Evolutionary conservation across 2,329 filamentous ascomycete species (phyloP).

Genomic region (Oidium heveae): DNA sequence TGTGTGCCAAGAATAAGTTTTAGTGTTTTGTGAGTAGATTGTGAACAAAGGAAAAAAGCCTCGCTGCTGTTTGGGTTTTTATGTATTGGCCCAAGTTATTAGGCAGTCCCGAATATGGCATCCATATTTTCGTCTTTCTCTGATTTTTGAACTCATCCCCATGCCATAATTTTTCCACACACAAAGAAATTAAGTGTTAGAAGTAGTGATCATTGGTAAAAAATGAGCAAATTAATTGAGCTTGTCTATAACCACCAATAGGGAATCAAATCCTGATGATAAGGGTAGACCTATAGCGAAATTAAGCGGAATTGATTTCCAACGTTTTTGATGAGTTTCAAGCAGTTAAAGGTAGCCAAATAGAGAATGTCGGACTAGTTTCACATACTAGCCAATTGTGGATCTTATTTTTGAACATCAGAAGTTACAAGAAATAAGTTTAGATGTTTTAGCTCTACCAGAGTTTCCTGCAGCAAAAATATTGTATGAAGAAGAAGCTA

Average conservation of each 20-base stretch:
- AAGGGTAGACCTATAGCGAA: not conserved
- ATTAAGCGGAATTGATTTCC: not conserved
- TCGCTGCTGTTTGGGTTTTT: too few species aligned
- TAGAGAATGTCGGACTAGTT: not conserved
- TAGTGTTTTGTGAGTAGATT: too few species aligned
- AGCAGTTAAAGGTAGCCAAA: not conserved
- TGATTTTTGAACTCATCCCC: too few species aligned
- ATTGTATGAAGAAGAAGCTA: not conserved
- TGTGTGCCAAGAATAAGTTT: too few species aligned
- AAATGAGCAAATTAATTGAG: not conserved
- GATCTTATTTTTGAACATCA: not conserved
- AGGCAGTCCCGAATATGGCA: too few species aligned
- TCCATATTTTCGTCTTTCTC: too few species aligned
- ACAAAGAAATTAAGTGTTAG: too few species aligned
- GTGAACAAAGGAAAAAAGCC: too few species aligned
- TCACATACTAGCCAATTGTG: not conserved
- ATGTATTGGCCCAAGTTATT: too few species aligned
- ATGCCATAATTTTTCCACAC: too few species aligned
- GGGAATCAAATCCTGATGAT: not conserved
- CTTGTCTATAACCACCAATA: not conserved
- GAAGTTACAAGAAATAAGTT: not conserved
- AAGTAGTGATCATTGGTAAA: not conserved
- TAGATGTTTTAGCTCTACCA: not conserved
- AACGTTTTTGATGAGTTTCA: not conserved
- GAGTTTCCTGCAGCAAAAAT: not conserved